These are phyloP conservation scores for Scleroderma bovista DNA, from an alignment of 768 basidiomycete genomes.

Conservation along the genomic window DNA sequence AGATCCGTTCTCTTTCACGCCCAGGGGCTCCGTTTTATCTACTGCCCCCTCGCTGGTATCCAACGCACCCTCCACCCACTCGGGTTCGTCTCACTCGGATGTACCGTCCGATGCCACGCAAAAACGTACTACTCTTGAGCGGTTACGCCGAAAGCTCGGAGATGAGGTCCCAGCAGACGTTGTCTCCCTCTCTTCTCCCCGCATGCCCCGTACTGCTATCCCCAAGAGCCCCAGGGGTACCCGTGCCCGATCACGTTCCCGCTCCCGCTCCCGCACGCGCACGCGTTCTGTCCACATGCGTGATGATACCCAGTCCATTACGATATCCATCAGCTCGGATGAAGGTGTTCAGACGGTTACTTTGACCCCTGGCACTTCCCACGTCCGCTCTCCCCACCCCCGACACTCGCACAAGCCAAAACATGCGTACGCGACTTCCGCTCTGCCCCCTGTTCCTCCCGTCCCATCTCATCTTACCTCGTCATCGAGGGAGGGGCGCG, in stretches of 20 bases:
- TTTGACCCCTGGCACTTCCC: conserved; percentile 12
- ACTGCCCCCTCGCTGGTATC: conserved; percentile 16
- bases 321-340: conserved; percentile 24
- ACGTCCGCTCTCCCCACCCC: conserved; percentile 10
- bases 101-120: conserved; percentile 35
- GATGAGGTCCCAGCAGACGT: conserved; percentile 56
- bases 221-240: neutral
- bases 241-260: neutral
- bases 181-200: conserved; percentile 57
- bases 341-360: conserved; percentile 21
- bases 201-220: conserved; percentile 5
- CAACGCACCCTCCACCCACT: conserved; percentile 21
- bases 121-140: conserved; percentile 58
- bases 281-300: conserved; percentile 2
- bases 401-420: conserved; percentile 7
- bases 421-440: conserved; percentile 13
- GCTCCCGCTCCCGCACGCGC: conserved; percentile 2
- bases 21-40: conserved; percentile 18
- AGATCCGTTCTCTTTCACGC: neutral
- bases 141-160: conserved; percentile 56
- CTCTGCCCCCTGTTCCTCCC: conserved; percentile 22
- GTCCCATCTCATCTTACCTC: conserved; percentile 12
- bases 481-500: neutral
- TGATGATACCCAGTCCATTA: conserved; percentile 18
- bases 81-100: conserved; percentile 17